Percentiles rank a stretch among this genome's conserved stretches.
These are phyloP conservation scores for Tricholoma flavovirens DNA, from an alignment of 768 basidiomycete genomes.

Conservation along the genomic window DNA sequence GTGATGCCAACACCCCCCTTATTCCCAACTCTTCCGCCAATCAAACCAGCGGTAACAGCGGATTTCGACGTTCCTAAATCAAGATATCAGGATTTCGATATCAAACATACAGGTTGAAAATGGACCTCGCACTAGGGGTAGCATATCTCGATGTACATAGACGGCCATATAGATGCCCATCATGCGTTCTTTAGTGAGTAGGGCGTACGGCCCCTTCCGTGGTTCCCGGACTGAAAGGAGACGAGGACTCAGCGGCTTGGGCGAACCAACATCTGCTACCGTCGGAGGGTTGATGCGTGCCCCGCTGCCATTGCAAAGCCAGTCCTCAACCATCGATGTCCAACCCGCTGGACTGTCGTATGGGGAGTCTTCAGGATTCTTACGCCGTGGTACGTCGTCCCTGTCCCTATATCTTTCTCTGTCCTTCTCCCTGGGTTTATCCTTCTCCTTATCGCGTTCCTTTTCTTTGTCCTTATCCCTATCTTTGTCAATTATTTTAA, in stretches of 20 bases:
- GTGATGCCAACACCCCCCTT: constrained; percentile 93
- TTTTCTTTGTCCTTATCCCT: constrained; percentile 34
- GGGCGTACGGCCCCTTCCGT: constrained; percentile 71
- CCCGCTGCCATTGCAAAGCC: constrained; percentile 48
- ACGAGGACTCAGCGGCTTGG: constrained; percentile 37
- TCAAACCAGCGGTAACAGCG: constrained; percentile 82
- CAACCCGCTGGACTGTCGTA: constrained; percentile 49
- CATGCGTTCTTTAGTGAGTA: constrained; percentile 84
- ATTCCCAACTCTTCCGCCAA: constrained; percentile 88
- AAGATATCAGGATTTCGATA: constrained; percentile 6
- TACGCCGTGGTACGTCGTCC: constrained; percentile 27
- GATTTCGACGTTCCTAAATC: constrained; percentile 65
- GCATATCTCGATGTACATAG: constrained; percentile 70
- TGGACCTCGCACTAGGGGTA: constrained; percentile 55
- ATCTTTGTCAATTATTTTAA: constrained; percentile 59
- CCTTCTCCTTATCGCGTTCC: constrained; percentile 24
- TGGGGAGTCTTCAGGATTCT: constrained; percentile 29
- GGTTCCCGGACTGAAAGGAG: constrained; percentile 33
- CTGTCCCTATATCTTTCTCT: constrained; percentile 32
- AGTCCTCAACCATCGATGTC: constrained; percentile 73
- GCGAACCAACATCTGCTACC: constrained; percentile 38
- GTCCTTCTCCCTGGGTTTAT: constrained; percentile 26
- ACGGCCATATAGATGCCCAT: constrained; percentile 84
- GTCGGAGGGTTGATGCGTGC: constrained; percentile 27
- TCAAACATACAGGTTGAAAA: background rate